A percentile compares a stretch with the other conserved stretches of the same genome.
phyloP scores from a whole-genome alignment of 805 yeast genomes.

The Metschnikowia peoriensis region DNA sequence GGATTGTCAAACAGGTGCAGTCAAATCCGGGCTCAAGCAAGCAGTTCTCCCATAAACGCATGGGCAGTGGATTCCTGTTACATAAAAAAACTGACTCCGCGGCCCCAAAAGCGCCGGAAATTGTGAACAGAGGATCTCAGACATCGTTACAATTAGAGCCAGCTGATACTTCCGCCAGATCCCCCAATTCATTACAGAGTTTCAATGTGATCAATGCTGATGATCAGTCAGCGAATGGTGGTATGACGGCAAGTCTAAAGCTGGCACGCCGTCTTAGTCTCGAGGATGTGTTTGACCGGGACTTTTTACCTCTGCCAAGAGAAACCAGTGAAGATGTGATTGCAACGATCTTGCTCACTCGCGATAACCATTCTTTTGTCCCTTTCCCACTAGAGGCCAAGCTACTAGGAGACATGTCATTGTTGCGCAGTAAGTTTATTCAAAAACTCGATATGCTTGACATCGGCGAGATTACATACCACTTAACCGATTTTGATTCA shows the following conservation, averaged over 20 bases:
- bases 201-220: constrained; percentile 2
- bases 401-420: constrained; percentile 20
- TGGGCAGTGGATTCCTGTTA: constrained; percentile 7
- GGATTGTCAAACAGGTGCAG: constrained; percentile 31
- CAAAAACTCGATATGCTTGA: constrained; percentile 35
- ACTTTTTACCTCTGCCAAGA: constrained; percentile 13
- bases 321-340: constrained; percentile 17
- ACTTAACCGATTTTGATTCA: constrained; percentile 68
- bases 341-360: constrained; percentile 51
- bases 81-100: background rate
- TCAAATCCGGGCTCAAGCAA: constrained; percentile 2
- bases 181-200: constrained; percentile 15
- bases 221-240: background rate
- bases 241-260: background rate
- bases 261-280: background rate
- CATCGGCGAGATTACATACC: constrained; percentile 39
- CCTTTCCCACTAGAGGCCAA: constrained; percentile 40
- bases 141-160: background rate
- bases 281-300: constrained; percentile 9
- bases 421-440: constrained; percentile 40
- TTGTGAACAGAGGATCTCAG: background rate
- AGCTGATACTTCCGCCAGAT: constrained; percentile 1
- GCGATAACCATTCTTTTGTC: constrained; percentile 56
- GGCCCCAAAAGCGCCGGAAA: background rate
- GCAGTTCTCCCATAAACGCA: constrained; percentile 8